phyloP scores from a whole-genome alignment of 441 rosid species.

The Gossypium davidsonii region DNA sequence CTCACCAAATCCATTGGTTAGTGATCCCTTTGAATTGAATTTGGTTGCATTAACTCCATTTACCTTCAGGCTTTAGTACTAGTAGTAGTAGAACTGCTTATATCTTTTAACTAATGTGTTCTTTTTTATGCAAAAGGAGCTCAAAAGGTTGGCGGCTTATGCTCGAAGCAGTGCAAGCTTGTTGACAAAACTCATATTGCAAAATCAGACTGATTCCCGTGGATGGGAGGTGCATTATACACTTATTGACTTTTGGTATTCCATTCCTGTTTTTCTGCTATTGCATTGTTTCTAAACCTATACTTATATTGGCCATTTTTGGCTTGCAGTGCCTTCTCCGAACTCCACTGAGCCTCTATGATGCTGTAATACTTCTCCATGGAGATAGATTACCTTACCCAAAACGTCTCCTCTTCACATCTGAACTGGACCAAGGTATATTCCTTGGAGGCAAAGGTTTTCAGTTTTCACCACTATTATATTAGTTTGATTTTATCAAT shows the following conservation, averaged over 20 bases:
- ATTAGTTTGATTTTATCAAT: neutral
- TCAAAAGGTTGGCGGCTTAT: slow-evolving; percentile 76
- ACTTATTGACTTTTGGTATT: neutral
- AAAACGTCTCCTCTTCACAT: slow-evolving; percentile 66
- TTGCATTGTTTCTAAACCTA: neutral
- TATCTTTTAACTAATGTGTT: slow-evolving; percentile 13
- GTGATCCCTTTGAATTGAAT: slow-evolving; percentile 23
- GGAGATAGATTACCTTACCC: slow-evolving; percentile 70
- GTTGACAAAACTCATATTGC: slow-evolving; percentile 53
- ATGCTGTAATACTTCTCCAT: slow-evolving; percentile 84
- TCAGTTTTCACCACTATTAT: neutral
- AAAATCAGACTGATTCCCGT: slow-evolving; percentile 48
- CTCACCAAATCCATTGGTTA: slow-evolving; percentile 63
- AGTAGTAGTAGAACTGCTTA: neutral
- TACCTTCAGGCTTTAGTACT: neutral
- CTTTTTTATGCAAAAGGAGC: slow-evolving; percentile 51
- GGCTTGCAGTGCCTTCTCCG: slow-evolving; percentile 70
- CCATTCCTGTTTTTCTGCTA: slow-evolving; percentile 3
- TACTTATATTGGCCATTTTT: slow-evolving; percentile 3
- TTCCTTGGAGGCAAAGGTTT: neutral
- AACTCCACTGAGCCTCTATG: slow-evolving; percentile 83
- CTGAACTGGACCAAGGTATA: slow-evolving; percentile 62
- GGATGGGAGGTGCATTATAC: slow-evolving; percentile 76
- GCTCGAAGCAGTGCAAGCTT: slow-evolving; percentile 84
- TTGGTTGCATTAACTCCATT: neutral